Conservation (phyloP, 2,329 filamentous ascomycete species). For the Diaporthe velutina region DNA sequence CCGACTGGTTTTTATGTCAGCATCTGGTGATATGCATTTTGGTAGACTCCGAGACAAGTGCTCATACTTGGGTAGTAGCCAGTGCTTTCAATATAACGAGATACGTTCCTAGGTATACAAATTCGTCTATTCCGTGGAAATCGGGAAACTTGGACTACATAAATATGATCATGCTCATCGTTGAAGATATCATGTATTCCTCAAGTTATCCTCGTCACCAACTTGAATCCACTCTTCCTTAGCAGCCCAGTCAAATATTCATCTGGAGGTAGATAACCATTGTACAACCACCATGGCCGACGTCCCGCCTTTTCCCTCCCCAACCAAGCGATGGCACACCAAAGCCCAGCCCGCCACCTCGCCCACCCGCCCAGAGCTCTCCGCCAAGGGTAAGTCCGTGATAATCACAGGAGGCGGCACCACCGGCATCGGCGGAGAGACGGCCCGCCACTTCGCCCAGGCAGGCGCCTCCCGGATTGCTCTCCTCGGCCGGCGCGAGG, state of each 20-base stretch:
- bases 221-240: background rate
- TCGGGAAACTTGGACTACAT: background rate
- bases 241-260: background rate
- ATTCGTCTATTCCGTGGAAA: background rate
- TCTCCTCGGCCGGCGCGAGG: constrained; percentile 16
- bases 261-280: background rate
- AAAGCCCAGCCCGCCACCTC: constrained; percentile 4
- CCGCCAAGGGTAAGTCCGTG: background rate
- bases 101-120: background rate
- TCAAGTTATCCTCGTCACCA: background rate
- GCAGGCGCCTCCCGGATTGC: constrained; percentile 3
- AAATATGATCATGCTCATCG: background rate
- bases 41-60: background rate
- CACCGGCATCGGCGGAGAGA: constrained; percentile 12
- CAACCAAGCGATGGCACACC: constrained; percentile 9
- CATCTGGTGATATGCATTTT: background rate
- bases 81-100: too few species aligned
- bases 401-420: constrained; percentile 10
- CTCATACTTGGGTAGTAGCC: background rate
- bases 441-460: constrained; percentile 7
- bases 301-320: background rate
- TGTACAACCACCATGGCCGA: background rate
- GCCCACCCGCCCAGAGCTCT: constrained; percentile 12
- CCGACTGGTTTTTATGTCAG: background rate
- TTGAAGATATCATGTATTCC: background rate